These are phyloP conservation scores for Cystobasidium pallidum DNA, from an alignment of 1,284 basidiomycete genomes.

Conservation along the genomic window DNA sequence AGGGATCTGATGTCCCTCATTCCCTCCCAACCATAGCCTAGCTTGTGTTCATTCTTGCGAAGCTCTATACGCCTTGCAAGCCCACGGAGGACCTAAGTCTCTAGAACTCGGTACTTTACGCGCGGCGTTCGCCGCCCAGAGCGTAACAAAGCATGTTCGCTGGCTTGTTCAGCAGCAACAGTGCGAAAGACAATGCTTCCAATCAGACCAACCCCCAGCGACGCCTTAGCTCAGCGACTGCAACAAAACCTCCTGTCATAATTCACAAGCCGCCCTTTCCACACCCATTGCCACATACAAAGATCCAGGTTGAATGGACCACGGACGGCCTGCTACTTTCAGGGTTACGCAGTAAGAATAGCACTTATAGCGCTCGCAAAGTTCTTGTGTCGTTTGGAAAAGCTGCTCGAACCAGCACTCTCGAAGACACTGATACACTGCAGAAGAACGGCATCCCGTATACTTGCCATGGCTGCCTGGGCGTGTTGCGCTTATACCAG, in stretches of 20 bases:
- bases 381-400: constrained; percentile 17
- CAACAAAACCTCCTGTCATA: not conserved
- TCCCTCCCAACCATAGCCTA: no score
- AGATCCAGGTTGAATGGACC: constrained; percentile 5
- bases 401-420: not conserved
- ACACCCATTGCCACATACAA: constrained; percentile 41
- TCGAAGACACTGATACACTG: constrained; percentile 7
- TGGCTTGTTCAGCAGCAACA: constrained; percentile 33
- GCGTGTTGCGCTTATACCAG: constrained; percentile 37
- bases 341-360: not conserved
- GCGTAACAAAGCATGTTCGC: constrained; percentile 10
- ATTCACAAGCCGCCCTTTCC: constrained; percentile 32
- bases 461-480: constrained; percentile 28
- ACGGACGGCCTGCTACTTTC: constrained; percentile 25
- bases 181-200: constrained; percentile 19
- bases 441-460: not conserved
- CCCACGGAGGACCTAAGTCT: no score
- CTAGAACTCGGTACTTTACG: not conserved
- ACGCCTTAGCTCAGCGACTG: constrained; percentile 14
- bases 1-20: no score
- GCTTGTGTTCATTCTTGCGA: no score
- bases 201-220: not conserved
- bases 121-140: no score
- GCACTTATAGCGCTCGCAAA: not conserved
- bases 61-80: no score